Percentiles rank a stretch among this genome's conserved stretches.
Conservation (phyloP, 306 rosid genomes). For the Pyrus bretschneideri region DNA sequence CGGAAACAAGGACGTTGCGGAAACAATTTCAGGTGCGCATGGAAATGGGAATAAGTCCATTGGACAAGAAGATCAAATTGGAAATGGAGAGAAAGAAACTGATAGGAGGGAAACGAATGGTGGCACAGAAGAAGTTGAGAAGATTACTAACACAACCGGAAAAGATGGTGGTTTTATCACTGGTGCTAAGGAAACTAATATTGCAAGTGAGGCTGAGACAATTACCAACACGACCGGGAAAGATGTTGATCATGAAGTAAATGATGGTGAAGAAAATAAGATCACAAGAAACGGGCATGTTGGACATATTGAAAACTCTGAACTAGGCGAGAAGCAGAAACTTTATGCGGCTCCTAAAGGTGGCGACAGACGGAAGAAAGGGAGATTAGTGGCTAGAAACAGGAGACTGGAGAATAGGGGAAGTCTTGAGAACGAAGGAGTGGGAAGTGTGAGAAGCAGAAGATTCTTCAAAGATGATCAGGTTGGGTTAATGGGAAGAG, state of each 20-base stretch:
- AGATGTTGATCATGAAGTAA: slow-evolving; percentile 13
- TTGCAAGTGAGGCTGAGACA: neutral
- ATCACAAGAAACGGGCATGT: slow-evolving; percentile 5
- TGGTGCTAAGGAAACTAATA: neutral
- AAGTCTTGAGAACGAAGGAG: slow-evolving; percentile 23
- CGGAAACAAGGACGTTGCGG: slow-evolving; percentile 3
- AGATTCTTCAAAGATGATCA: slow-evolving; percentile 23
- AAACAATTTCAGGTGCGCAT: neutral
- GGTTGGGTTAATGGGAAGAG: slow-evolving; percentile 10
- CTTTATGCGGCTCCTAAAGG: slow-evolving; percentile 6
- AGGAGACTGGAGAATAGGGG: slow-evolving; percentile 29
- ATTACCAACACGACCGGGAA: neutral
- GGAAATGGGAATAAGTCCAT: slow-evolving; percentile 15
- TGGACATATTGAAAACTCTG: slow-evolving; percentile 14
- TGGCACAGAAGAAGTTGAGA: neutral
- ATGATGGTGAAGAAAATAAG: slow-evolving; percentile 16
- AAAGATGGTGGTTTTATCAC: slow-evolving; percentile 1
- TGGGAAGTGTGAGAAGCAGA: slow-evolving; percentile 12
- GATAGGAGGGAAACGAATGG: slow-evolving; percentile 3
- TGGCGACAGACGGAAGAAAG: slow-evolving; percentile 31
- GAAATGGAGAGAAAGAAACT: neutral
- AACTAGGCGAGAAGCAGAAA: slow-evolving; percentile 7
- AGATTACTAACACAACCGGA: neutral
- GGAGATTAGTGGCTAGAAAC: slow-evolving; percentile 36
- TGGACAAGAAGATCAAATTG: slow-evolving; percentile 3